These are phyloP conservation scores for Pseudocercospora cruenta DNA, from an alignment of 2,329 filamentous ascomycete species.

Conservation along the genomic window DNA sequence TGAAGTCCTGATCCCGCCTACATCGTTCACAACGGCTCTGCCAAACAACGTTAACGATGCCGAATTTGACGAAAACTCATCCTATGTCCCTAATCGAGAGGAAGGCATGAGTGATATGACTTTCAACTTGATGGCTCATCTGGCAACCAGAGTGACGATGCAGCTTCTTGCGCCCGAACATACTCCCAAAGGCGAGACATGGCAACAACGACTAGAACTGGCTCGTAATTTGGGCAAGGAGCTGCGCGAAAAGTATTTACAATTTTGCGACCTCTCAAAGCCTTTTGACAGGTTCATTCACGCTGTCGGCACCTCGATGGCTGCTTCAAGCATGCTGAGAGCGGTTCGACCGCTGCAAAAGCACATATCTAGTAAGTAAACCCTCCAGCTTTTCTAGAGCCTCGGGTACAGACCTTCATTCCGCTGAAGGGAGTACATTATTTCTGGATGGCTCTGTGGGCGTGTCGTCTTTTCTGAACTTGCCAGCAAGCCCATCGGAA, in stretches of 20 bases:
- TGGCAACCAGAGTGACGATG: conserved; percentile 19
- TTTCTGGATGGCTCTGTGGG: background rate
- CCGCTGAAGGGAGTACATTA: too few species aligned
- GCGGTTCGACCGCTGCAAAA: conserved; percentile 33
- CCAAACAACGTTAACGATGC: conserved; percentile 38
- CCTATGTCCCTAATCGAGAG: conserved; percentile 22
- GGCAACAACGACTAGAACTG: conserved; percentile 34
- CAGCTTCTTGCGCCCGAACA: conserved; percentile 22
- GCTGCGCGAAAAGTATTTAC: conserved; percentile 30
- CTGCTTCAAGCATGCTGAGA: conserved; percentile 29
- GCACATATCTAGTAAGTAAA: conserved; percentile 24
- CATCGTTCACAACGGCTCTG: conserved; percentile 25
- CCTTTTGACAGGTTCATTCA: conserved; percentile 30
- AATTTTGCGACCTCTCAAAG: conserved; percentile 29
- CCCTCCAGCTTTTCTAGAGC: too few species aligned
- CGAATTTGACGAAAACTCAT: conserved; percentile 32
- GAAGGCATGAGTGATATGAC: conserved; percentile 34
- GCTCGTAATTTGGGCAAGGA: conserved; percentile 26
- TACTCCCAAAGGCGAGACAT: conserved; percentile 27
- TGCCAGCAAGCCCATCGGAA: too few species aligned
- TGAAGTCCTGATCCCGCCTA: conserved; percentile 24
- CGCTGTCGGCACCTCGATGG: conserved; percentile 31
- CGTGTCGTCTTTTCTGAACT: background rate
- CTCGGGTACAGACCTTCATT: background rate
- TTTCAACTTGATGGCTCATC: conserved; percentile 28